Conservation (phyloP, 768 basidiomycete species). For the Xerocomus brunneocitrinus region DNA sequence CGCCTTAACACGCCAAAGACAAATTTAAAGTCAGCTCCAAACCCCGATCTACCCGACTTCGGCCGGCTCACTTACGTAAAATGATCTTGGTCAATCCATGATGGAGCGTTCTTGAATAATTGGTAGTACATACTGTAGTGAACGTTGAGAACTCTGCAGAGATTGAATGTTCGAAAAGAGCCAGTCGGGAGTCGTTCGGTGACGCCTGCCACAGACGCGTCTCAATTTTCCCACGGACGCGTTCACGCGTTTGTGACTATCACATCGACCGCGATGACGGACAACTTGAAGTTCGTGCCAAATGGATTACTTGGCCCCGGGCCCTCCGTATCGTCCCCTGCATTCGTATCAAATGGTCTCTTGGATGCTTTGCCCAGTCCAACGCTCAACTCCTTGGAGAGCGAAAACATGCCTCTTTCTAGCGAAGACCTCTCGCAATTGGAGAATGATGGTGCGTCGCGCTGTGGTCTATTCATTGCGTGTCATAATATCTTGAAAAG, state of each 20-base stretch:
- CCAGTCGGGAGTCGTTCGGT: background rate
- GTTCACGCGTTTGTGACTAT: conserved; percentile 9
- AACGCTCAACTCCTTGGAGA: background rate
- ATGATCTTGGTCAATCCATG: too few species aligned
- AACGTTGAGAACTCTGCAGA: background rate
- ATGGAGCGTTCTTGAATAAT: background rate
- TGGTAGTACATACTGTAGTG: too few species aligned
- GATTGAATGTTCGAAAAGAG: background rate
- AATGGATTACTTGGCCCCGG: conserved; percentile 20
- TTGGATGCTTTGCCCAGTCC: conserved; percentile 12
- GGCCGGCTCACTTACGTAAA: conserved; percentile 27
- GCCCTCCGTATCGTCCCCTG: background rate
- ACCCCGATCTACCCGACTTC: conserved; percentile 30
- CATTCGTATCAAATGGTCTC: conserved; percentile 33
- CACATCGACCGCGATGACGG: conserved; percentile 2
- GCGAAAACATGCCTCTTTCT: conserved; percentile 1
- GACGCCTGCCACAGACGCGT: conserved; percentile 11
- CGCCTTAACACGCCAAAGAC: conserved; percentile 13
- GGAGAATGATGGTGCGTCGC: conserved; percentile 1
- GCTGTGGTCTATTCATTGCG: background rate
- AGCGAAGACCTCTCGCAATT: background rate
- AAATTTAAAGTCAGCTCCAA: conserved; percentile 25
- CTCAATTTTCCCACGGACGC: conserved; percentile 15
- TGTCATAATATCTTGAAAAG: background rate
- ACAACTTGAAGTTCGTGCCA: conserved; percentile 12